A percentile compares a stretch with the other conserved stretches of the same genome.
Evolutionary conservation across 345 rosid genomes (phyloP).

Genomic region (Eucalyptus sp.): DNA sequence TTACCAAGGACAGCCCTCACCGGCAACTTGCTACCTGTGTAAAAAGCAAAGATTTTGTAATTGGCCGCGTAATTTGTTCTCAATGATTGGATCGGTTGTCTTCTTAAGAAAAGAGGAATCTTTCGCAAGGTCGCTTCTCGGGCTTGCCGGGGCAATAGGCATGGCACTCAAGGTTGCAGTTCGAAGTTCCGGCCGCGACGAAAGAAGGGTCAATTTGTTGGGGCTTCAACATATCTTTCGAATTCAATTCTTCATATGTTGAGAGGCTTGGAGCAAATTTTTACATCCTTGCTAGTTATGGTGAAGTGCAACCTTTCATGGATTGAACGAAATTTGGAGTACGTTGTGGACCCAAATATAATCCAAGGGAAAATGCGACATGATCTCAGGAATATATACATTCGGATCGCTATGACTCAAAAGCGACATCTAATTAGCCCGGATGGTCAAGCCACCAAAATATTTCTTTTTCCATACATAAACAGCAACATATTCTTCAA

Average conservation of each 20-base stretch:
- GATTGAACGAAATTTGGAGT: neutral
- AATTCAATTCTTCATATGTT: neutral
- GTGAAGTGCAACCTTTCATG: neutral
- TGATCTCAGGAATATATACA: neutral
- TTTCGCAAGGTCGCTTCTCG: neutral
- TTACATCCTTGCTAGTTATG: neutral
- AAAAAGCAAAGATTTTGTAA: too few species aligned
- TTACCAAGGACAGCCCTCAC: too few species aligned
- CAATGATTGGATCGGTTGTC: neutral
- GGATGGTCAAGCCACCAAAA: neutral
- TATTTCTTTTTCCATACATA: neutral
- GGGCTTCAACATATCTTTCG: rapidly evolving
- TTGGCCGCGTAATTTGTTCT: neutral
- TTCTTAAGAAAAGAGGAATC: neutral
- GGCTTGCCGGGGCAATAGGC: neutral
- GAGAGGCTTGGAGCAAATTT: neutral
- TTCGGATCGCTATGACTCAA: neutral
- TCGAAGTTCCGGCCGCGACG: neutral
- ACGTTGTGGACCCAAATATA: neutral
- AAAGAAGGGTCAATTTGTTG: neutral
- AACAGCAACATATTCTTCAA: neutral
- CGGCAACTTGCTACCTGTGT: too few species aligned
- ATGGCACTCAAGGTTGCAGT: neutral
- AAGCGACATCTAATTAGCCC: neutral
- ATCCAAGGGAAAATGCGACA: neutral